A percentile compares a stretch with the other conserved stretches of the same genome.
Evolutionary conservation across 1,284 basidiomycete species (phyloP).

Genomic region (Moesziomyces antarcticus): DNA sequence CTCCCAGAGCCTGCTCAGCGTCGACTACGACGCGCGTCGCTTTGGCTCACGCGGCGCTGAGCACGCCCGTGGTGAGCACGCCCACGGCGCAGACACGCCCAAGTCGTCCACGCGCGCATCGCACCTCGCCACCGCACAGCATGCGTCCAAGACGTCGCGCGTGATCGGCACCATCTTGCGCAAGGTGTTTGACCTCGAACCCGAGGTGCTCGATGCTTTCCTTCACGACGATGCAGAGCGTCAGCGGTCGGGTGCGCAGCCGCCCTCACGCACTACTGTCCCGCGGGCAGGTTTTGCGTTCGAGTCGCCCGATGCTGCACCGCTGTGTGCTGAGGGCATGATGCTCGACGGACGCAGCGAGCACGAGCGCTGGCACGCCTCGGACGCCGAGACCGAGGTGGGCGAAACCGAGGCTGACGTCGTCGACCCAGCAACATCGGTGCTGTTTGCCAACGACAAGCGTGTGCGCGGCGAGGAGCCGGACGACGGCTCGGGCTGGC

Average conservation of each 20-base stretch:
- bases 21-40: slow-evolving; percentile 31
- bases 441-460: slow-evolving; percentile 35
- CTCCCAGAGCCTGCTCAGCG: slow-evolving; percentile 33
- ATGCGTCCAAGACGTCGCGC: slow-evolving; percentile 37
- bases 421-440: slow-evolving; percentile 22
- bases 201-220: slow-evolving; percentile 50
- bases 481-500: not conserved
- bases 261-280: not conserved
- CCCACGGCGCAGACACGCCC: slow-evolving; percentile 25
- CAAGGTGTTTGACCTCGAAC: slow-evolving; percentile 45
- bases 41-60: slow-evolving; percentile 7
- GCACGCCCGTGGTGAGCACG: too few species aligned
- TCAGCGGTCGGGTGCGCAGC: slow-evolving; percentile 6
- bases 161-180: slow-evolving; percentile 44
- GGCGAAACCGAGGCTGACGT: not conserved
- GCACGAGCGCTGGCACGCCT: slow-evolving; percentile 17
- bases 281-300: slow-evolving; percentile 24
- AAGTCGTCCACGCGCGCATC: slow-evolving; percentile 15
- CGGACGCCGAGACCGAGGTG: slow-evolving; percentile 9
- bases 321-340: slow-evolving; percentile 17
- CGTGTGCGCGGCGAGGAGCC: slow-evolving; percentile 29
- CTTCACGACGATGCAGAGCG: slow-evolving; percentile 27
- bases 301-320: slow-evolving; percentile 22
- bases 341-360: slow-evolving; percentile 29
- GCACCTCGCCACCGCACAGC: slow-evolving; percentile 12